Evolutionary conservation across 306 rosid species (phyloP), one percentile per base, ranked within the genome.

Genomic region (Bauhinia variegata): DNA sequence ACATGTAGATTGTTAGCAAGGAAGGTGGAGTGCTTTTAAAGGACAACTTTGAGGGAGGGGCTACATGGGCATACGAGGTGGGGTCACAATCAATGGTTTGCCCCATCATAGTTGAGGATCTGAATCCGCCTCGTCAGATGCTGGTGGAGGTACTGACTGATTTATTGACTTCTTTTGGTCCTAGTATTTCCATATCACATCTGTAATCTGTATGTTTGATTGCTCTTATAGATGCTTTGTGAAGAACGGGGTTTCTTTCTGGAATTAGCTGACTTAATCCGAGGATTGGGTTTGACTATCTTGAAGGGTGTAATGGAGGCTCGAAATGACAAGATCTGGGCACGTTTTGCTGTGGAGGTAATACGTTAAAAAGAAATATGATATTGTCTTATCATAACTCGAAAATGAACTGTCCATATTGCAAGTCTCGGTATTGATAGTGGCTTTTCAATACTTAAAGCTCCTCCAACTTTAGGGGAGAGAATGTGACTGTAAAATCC

Each of bases 31-130:
- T 86, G 49, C 76, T 86, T 75, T 78, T 93, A 47, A 82, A 90
- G 62, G 97, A 93, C 50, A 86, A 82, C 70, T 86, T 86, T 56
- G 96, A 86, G 72, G 99, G 99, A 63, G 96, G 97, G 49, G 96
- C 91, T 37, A 93, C 97, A 18, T 90, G 99, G 99, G 99, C 99
- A 5, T 90, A 84, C 51, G 96, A 90, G 78, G 93, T 90, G 83
- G 96, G 96, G 63, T 84, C 95, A 28, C 88, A 80, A 54, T 86
- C 99, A 53, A 85, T 73, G 90, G 84, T 83, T 68, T 90, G 95
- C 42, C 99, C 99, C 11, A 88, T 93, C 74, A 79, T 88, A 30
- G 99, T 93, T 11, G 97, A 93, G 89, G 97, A 93, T 75, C 78
- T 93, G 75, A 82, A 86, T 69, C 70, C 88, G 38, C 97, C 97